These are phyloP conservation scores for Amanita fuliginea DNA, from an alignment of 768 basidiomycete genomes.

Conservation along the genomic window DNA sequence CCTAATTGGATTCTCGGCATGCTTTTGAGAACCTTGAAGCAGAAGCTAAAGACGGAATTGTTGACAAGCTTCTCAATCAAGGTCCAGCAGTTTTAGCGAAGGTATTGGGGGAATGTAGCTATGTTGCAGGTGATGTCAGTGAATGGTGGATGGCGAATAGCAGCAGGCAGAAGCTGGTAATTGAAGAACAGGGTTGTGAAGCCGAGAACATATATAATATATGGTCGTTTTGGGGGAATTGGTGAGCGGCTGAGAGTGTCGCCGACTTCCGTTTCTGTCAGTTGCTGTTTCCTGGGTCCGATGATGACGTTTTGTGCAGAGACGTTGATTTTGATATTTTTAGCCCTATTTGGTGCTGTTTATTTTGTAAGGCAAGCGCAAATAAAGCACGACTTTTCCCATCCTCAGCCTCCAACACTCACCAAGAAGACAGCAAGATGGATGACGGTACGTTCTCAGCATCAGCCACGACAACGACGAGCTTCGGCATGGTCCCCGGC, in stretches of 20 bases:
- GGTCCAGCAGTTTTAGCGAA: constrained; percentile 54
- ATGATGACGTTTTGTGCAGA: no score
- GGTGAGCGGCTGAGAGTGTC: no score
- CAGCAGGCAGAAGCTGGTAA: no score
- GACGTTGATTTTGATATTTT: no score
- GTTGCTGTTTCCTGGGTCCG: no score
- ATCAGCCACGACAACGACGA: constrained; percentile 56
- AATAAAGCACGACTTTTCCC: neutral
- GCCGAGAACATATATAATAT: no score
- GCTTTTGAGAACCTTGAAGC: constrained; percentile 82
- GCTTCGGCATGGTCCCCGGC: constrained; percentile 26
- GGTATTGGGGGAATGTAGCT: no score
- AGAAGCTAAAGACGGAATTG: constrained; percentile 74
- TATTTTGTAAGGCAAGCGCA: neutral
- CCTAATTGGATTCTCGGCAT: constrained; percentile 31
- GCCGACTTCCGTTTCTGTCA: no score
- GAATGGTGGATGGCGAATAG: no score
- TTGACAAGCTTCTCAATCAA: constrained; percentile 73
- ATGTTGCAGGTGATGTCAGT: no score
- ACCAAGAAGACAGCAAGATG: constrained; percentile 22
- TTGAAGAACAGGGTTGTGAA: no score
- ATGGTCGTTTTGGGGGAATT: no score
- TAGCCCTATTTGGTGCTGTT: constrained; percentile 1
- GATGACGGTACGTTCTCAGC: constrained; percentile 77
- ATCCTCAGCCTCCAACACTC: constrained; percentile 1